These are phyloP conservation scores for Annulohypoxylon maeteangense DNA, from an alignment of 495 filamentous ascomycete species.

Conservation along the genomic window DNA sequence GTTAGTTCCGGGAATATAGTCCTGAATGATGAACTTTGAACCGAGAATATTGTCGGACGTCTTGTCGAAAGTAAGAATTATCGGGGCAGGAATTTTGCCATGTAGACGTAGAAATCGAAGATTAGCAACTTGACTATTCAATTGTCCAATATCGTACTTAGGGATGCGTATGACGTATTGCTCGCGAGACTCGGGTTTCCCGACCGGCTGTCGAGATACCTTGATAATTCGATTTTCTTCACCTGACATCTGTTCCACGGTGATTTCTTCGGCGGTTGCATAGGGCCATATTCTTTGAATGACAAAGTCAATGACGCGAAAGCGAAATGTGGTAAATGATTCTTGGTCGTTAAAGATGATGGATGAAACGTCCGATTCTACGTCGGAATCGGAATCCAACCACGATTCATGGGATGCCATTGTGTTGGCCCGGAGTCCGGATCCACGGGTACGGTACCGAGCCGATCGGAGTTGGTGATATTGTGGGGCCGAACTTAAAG, in stretches of 20 bases:
- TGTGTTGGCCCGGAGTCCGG: not conserved
- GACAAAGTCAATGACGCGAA: not conserved
- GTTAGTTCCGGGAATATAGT: constrained; percentile 1
- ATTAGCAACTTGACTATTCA: not conserved
- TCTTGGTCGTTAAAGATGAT: not conserved
- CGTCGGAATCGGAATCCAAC: not conserved
- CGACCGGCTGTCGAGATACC: not conserved
- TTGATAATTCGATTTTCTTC: not conserved
- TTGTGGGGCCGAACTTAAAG: not conserved
- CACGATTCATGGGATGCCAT: not conserved
- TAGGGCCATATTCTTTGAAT: not conserved
- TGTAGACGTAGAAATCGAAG: not conserved
- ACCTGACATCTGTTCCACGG: not conserved
- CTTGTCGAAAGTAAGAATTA: not conserved
- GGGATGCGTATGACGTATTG: not conserved
- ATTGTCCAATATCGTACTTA: not conserved
- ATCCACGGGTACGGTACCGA: not conserved
- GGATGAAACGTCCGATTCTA: not conserved
- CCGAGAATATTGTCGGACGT: constrained; percentile 6
- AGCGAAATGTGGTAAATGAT: not conserved
- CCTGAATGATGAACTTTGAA: constrained; percentile 11
- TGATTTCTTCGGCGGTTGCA: not conserved
- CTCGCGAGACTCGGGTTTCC: not conserved
- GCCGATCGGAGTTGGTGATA: not conserved
- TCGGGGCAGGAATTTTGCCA: not conserved